These are phyloP conservation scores for Excoecaria cochinchinensis DNA, from an alignment of 345 rosid species.

Conservation along the genomic window DNA sequence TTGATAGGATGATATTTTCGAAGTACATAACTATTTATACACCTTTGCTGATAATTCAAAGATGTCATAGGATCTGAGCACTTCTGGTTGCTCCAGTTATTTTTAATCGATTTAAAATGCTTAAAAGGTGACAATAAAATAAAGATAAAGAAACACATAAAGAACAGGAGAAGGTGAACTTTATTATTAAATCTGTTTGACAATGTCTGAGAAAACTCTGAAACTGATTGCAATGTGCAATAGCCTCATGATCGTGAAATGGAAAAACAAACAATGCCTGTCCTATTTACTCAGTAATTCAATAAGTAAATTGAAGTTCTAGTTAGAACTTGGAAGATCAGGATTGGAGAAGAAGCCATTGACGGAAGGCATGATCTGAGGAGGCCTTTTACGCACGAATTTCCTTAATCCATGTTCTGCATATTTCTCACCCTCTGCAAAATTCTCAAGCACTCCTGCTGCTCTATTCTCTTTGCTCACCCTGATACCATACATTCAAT, in stretches of 20 bases:
- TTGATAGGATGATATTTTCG: no score
- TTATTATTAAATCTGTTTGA: constrained; percentile 1
- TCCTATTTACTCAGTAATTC: background rate
- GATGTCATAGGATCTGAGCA: background rate
- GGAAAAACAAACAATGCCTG: background rate
- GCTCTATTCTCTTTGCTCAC: constrained; percentile 48
- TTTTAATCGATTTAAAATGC: no score
- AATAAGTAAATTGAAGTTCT: background rate
- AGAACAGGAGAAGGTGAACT: background rate
- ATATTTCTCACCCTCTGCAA: constrained; percentile 58
- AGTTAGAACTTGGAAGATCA: constrained; percentile 23
- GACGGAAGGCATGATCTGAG: constrained; percentile 66
- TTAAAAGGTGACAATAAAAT: no score
- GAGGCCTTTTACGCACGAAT: constrained; percentile 34
- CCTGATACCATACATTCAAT: constrained; percentile 5
- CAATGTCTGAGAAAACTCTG: background rate
- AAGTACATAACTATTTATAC: no score
- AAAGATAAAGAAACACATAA: background rate
- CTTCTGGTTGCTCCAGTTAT: no score
- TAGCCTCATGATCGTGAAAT: background rate
- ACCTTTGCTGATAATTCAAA: no score
- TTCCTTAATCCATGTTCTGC: constrained; percentile 50
- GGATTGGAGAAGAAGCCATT: constrained; percentile 61
- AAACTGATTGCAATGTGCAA: background rate
- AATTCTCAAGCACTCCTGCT: constrained; percentile 57